Conservation (phyloP, 768 basidiomycete species). For the Serpula lacrymans region DNA sequence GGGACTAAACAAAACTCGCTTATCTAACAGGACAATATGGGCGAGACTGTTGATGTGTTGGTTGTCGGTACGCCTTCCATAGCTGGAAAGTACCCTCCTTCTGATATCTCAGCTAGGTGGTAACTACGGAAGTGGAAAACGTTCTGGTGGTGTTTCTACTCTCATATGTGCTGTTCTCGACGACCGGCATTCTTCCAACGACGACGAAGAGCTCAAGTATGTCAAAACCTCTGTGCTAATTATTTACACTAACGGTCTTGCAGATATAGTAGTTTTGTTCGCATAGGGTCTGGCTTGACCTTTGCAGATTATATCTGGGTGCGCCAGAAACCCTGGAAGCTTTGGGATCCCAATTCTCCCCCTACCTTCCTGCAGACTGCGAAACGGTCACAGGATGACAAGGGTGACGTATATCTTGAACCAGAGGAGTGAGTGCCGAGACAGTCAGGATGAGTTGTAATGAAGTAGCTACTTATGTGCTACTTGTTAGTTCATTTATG, state of each 20-base stretch:
- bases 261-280: constrained; percentile 85
- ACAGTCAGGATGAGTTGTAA: constrained; percentile 3
- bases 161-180: constrained; percentile 88
- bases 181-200: constrained; percentile 52
- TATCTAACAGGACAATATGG: constrained; percentile 71
- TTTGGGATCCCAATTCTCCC: constrained; percentile 68
- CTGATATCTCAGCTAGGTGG: constrained; percentile 54
- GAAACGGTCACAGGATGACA: constrained; percentile 65
- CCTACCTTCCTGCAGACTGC: constrained; percentile 68
- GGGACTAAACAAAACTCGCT: background rate
- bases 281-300: constrained; percentile 87
- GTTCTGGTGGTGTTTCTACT: constrained; percentile 87
- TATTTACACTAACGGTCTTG: constrained; percentile 1
- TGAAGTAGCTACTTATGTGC: constrained; percentile 1
- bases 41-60: constrained; percentile 88
- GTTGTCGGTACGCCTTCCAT: constrained; percentile 65
- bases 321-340: constrained; percentile 76
- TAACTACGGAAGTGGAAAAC: constrained; percentile 82
- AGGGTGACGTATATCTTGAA: constrained; percentile 87
- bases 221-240: constrained; percentile 10
- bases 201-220: constrained; percentile 65
- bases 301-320: constrained; percentile 88
- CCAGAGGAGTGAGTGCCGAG: constrained; percentile 69
- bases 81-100: constrained; percentile 1
- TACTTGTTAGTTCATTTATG: constrained; percentile 75